Base-by-base conservation (phyloP, 495 filamentous ascomycete species). In the Penicillium soppii region DNA sequence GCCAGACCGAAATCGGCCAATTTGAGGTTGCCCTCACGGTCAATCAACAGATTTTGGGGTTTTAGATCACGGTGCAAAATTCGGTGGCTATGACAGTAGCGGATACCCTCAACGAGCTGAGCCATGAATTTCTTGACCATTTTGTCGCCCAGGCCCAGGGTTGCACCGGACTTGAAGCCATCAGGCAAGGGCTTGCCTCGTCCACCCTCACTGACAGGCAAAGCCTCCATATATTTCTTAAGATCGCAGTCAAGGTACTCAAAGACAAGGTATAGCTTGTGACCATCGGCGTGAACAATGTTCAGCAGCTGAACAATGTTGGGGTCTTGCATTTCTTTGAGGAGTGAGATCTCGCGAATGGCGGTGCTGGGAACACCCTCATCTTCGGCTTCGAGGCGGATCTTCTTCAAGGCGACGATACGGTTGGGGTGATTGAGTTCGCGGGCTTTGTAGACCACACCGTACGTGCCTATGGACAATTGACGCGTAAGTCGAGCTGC, bases 41-140 rank as follows among this genome's bases (percentile, higher is more conserved):
- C 81, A 66, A 99, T 97, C 54, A 99, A 80, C 59, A 99, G 71
- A 68, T 99, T 99, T 77, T 97, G 95, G 10, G 94, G 95, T 77
- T 99, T 99, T 59, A 99, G 69, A 72, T 99, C 94, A 55, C 94
- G 87, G 69, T 99, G 94, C 38, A 99, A 77, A 47, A 99, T 82
- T 43, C 95, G 84, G 69, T 96, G 94, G 59, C 89, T 89, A 71
- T 99, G 94, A 72, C 95, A 97, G 74, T 97, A 97, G 59, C 88
- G 83, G 39, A 97, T 84, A 37, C 94, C 94, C 60, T 91, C 82
- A 57, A 92, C 86, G 25, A 99, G 79, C 71, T 99, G 92, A 61
- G 84, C 86, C 90, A 96, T 96, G 74, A 97, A 97, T 70, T 92
- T 92, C 78, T 95, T 95, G 57, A 97, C 87, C 84, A 99, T 97